Base-by-base conservation (phyloP, 1,284 basidiomycete species). In the Naganishia liquefaciens region DNA sequence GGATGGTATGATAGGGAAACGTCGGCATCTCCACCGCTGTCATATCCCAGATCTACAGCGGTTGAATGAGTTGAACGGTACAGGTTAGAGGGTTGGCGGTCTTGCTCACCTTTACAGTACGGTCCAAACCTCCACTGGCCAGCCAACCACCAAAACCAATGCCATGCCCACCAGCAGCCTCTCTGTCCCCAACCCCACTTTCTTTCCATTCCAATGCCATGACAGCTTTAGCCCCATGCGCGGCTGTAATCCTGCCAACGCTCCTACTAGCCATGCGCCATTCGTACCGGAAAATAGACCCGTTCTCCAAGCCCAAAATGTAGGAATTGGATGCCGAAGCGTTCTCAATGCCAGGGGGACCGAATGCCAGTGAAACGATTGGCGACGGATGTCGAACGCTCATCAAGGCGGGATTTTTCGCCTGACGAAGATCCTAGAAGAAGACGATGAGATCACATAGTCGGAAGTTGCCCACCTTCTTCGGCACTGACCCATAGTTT, bases 251-350 rank as follows among this genome's bases (percentile, higher is more conserved):
- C 40, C 87, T 85, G 69, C 91, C 90, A 0, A 90, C 80, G 13
- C 74, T 66, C 51, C 72, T 85, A 10, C 84, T 82, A 68, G 87
- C 87, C 83, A 86, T 86, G 65, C 86, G 84, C 64, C 91, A 79
- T 74, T 93, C 91, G 86, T 90, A 92, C 69, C 89, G 87, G 70
- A 76, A 74, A 43, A 81, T 73, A 0, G 73, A 71, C 0, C 91
- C 91, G 68, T 90, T 91, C 70, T 93, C 91, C 3, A 91, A 81
- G 2, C 89, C 91, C 0, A 88, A 86, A 7, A 89, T 80, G 13
- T 87, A 87, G 70, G 63, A 54, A 43, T 68, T 62, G 4, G 63
- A 46, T 13, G 60, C 44, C 88, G 86, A 27, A 88, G 86, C 63
- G 86, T 83, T 65, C 84, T 70, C 58, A 19, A 65, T 84, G 0